Evolutionary conservation across 257 asterid genomes (phyloP), one percentile per base, ranked within the genome.

Genomic region (Solanum chiquidenum): DNA sequence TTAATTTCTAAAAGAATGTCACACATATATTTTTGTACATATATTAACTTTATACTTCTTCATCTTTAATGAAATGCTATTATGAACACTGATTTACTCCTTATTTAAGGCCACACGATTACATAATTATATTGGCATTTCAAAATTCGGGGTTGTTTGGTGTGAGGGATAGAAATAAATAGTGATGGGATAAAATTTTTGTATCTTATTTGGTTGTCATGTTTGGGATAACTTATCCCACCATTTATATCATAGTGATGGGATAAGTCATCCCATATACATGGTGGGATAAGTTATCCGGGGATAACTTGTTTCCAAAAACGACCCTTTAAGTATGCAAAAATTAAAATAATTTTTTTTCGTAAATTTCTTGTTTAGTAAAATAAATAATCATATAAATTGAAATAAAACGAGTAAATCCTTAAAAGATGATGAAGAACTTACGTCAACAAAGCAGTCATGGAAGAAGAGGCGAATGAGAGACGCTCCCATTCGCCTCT

Each of bases 401-500:
- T 73, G 27, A 34, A 72, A 72, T 0, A 4, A 7, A 31, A 7
- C 0, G 4, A 72, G 13, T 18, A 23, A 73, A 46, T 46, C 1
- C 23, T 18, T 14, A 4, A 2, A 14, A n/a, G 4, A 40, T n/a
- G 1, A 40, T 6, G 27, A 83, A 10, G 3, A 29, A 31, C 88
- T 20, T 46, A 86, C 88, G 25, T 86, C 88, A 5, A 86, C 88
- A 33, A 86, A 86, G 29, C 88, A 86, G 20, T 86, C 88, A 5
- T 86, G 88, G 71, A 86, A 86, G 27, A 86, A 86, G 72, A 86
- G 88, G 37, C 88, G 88, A 23, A 86, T 72, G 73, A 86, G 88
- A 46, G 84, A 86, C 1, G 88, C 88, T 12, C 88, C 88, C 88
- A 86, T 86, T 23, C 88, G 83, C 29, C 34, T 44, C 33, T 86